phyloP scores from a whole-genome alignment of 2,329 filamentous ascomycete genomes.

The Ophiostoma himal-ulmi region DNA sequence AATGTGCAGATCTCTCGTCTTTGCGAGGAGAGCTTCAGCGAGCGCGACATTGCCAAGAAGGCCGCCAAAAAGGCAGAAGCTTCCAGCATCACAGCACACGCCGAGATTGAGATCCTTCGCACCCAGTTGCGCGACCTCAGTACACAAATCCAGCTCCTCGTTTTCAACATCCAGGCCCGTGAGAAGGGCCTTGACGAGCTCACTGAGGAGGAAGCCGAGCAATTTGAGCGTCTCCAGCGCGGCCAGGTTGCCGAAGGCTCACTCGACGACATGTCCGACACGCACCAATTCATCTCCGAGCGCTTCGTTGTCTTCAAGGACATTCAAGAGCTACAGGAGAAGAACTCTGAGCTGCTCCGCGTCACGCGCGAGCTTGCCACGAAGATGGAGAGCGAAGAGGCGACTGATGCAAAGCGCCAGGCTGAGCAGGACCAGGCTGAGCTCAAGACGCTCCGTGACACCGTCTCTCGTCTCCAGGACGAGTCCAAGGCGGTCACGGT shows the following conservation, averaged over 20 bases:
- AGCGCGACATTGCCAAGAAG: constrained; percentile 72
- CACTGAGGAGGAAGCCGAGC: constrained; percentile 63
- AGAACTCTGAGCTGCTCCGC: constrained; percentile 78
- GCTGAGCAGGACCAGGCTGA: constrained; percentile 62
- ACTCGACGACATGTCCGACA: constrained; percentile 71
- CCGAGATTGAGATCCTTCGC: constrained; percentile 71
- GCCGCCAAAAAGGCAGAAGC: constrained; percentile 71
- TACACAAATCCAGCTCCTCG: constrained; percentile 81
- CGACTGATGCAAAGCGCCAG: constrained; percentile 59
- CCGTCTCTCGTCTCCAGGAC: constrained; percentile 55
- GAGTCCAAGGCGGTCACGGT: constrained; percentile 76
- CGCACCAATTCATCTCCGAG: constrained; percentile 81
- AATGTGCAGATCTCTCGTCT: constrained; percentile 79
- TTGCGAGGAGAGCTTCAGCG: constrained; percentile 73
- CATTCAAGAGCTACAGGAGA: constrained; percentile 74
- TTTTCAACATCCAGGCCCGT: constrained; percentile 77
- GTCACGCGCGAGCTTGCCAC: constrained; percentile 80
- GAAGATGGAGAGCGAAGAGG: constrained; percentile 86
- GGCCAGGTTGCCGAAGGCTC: constrained; percentile 68
- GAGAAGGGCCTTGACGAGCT: constrained; percentile 73
- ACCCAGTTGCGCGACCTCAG: constrained; percentile 86
- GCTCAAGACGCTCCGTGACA: constrained; percentile 51
- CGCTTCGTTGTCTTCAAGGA: constrained; percentile 86
- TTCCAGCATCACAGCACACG: constrained; percentile 57
- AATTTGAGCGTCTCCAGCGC: constrained; percentile 70